phyloP scores from a whole-genome alignment of 139 green algal genomes.

The Dunaliella primolecta region DNA sequence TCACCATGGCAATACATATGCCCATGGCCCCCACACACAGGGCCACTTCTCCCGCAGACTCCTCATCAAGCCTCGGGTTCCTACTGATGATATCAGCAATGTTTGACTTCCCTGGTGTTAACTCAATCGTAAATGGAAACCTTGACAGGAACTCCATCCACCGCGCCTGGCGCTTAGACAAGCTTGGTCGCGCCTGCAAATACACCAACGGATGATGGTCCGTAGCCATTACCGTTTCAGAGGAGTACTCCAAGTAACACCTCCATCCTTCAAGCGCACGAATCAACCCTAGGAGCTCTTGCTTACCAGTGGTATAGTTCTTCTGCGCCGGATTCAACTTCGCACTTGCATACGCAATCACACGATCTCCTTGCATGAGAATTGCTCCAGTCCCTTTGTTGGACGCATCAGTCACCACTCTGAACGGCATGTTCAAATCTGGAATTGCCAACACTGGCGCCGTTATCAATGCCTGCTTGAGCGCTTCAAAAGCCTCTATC shows the following conservation, averaged over 20 bases:
- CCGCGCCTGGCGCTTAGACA: slow-evolving; percentile 11
- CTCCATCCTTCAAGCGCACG: slow-evolving; percentile 25
- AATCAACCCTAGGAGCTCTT: slow-evolving; percentile 38
- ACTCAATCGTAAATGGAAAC: slow-evolving; percentile 28
- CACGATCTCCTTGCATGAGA: slow-evolving; percentile 24
- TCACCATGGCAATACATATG: background rate
- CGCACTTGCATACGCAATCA: slow-evolving; percentile 32
- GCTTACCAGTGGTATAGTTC: slow-evolving; percentile 44
- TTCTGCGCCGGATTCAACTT: slow-evolving; percentile 31
- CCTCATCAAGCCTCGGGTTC: slow-evolving; percentile 10
- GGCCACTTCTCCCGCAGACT: background rate
- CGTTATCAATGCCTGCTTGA: slow-evolving; percentile 9
- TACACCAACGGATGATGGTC: slow-evolving; percentile 39
- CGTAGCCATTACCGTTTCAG: slow-evolving; percentile 24
- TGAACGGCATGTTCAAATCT: slow-evolving; percentile 13
- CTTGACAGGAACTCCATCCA: slow-evolving; percentile 22
- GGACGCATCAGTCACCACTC: slow-evolving; percentile 29
- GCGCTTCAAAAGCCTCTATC: background rate
- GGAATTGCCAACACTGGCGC: slow-evolving; percentile 28
- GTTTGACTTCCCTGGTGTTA: slow-evolving; percentile 40
- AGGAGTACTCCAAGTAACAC: slow-evolving; percentile 24
- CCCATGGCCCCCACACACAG: background rate
- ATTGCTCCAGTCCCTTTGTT: slow-evolving; percentile 22
- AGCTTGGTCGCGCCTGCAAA: slow-evolving; percentile 20
- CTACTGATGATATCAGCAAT: slow-evolving; percentile 38